Evolutionary conservation across 2,329 filamentous ascomycete genomes (phyloP).

Genomic region (Capronia epimyces): DNA sequence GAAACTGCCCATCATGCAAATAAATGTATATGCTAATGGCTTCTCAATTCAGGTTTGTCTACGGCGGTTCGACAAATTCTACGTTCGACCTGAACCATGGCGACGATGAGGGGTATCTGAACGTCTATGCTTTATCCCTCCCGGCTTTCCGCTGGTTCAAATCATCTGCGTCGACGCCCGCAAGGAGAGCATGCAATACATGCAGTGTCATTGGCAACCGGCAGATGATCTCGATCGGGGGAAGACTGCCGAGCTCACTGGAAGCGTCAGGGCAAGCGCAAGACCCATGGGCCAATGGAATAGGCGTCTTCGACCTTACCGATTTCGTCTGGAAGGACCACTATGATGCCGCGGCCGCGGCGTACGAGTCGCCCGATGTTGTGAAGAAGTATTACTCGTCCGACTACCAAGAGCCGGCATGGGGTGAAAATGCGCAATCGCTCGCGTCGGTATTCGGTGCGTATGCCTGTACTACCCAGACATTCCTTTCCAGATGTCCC

Average conservation of each 20-base stretch:
- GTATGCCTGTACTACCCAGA: not conserved
- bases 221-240: conserved; percentile 41
- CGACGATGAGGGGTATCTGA: conserved; percentile 17
- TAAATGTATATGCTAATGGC: no score
- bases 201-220: conserved; percentile 37
- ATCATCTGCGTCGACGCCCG: conserved; percentile 25
- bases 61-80: conserved; percentile 15
- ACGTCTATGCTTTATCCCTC: conserved; percentile 23
- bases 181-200: conserved; percentile 16
- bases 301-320: conserved; percentile 42
- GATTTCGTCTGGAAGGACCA: conserved; percentile 34
- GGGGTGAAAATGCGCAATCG: conserved; percentile 3
- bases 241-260: conserved; percentile 22
- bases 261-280: conserved; percentile 5
- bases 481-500: not conserved
- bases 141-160: conserved; percentile 25
- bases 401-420: conserved; percentile 10
- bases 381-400: conserved; percentile 35
- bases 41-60: conserved; percentile 13
- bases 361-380: conserved; percentile 32
- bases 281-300: conserved; percentile 37
- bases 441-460: conserved; percentile 13
- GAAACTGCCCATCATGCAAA: no score
- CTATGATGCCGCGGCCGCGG: conserved; percentile 34
- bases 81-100: conserved; percentile 9